A percentile compares a stretch with the other conserved stretches of the same genome.
phyloP scores from a whole-genome alignment of 2,329 filamentous ascomycete species.

The Pseudogymnoascus sp. region DNA sequence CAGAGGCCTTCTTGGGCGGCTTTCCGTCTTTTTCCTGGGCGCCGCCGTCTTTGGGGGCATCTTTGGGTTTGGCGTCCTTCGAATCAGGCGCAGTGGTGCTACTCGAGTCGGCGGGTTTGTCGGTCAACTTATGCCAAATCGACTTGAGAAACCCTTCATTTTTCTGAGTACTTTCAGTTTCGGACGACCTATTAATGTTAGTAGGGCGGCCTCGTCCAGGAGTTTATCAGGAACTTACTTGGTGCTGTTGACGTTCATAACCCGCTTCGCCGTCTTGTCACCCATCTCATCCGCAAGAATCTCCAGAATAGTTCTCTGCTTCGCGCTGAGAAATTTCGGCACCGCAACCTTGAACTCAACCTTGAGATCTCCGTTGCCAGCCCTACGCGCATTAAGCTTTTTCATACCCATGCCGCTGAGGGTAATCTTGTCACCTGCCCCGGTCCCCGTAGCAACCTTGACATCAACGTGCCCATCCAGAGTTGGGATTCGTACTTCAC shows the following conservation, averaged over 20 bases:
- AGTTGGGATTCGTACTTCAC: conserved; percentile 82
- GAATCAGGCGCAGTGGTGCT: background rate
- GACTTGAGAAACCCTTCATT: conserved; percentile 88
- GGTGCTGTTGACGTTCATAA: conserved; percentile 69
- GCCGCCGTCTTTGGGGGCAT: background rate
- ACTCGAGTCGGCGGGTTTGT: conserved; percentile 40
- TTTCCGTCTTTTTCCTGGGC: conserved; percentile 15
- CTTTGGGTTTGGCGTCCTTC: conserved; percentile 10
- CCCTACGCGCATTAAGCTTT: conserved; percentile 61
- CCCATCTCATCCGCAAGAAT: conserved; percentile 95
- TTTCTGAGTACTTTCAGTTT: conserved; percentile 45
- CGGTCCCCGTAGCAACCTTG: conserved; percentile 84
- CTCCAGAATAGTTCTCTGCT: conserved; percentile 87
- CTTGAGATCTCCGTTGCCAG: conserved; percentile 69
- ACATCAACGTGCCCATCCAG: conserved; percentile 85
- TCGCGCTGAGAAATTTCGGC: conserved; percentile 87
- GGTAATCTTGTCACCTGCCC: conserved; percentile 85
- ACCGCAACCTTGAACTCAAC: conserved; percentile 93
- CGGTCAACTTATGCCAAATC: conserved; percentile 88
- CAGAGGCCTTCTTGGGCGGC: conserved; percentile 17
- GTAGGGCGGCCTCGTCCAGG: background rate
- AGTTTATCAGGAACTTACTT: conserved; percentile 36
- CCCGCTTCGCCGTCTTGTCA: conserved; percentile 81
- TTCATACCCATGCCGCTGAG: conserved; percentile 91
- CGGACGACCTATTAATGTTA: conserved; percentile 4